These are phyloP conservation scores for Huntiella omanensis DNA, from an alignment of 2,329 filamentous ascomycete species.

Conservation along the genomic window DNA sequence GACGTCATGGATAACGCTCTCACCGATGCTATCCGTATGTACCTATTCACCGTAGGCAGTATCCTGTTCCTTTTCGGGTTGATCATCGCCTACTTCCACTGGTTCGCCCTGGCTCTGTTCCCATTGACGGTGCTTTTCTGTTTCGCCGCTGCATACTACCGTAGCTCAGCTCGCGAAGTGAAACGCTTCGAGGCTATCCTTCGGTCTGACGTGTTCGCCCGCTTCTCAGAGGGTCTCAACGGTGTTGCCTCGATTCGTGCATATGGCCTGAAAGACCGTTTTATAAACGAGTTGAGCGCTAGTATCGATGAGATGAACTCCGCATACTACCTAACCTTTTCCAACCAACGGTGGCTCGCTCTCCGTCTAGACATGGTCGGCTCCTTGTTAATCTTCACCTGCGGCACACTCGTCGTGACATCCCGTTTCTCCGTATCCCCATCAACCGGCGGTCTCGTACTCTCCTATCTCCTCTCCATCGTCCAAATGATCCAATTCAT, in stretches of 20 bases:
- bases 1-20: slow-evolving; percentile 93
- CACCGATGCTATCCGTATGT: slow-evolving; percentile 81
- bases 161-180: slow-evolving; percentile 77
- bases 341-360: slow-evolving; percentile 87
- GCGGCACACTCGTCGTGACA: slow-evolving; percentile 79
- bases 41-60: slow-evolving; percentile 66
- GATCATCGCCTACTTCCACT: slow-evolving; percentile 91
- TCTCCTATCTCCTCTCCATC: slow-evolving; percentile 84
- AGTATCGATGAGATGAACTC: slow-evolving; percentile 83
- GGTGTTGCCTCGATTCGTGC: slow-evolving; percentile 75
- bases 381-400: slow-evolving; percentile 67
- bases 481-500: slow-evolving; percentile 95
- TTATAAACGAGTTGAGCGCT: slow-evolving; percentile 47
- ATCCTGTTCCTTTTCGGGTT: slow-evolving; percentile 70
- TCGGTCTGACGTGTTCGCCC: slow-evolving; percentile 72
- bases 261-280: slow-evolving; percentile 64
- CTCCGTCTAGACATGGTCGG: slow-evolving; percentile 71
- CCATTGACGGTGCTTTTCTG: slow-evolving; percentile 59
- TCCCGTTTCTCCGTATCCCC: slow-evolving; percentile 72
- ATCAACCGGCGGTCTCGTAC: slow-evolving; percentile 68
- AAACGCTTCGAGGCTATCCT: slow-evolving; percentile 87
- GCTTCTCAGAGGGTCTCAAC: slow-evolving; percentile 74
- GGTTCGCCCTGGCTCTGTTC: slow-evolving; percentile 47
- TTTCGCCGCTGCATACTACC: slow-evolving; percentile 71
- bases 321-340: slow-evolving; percentile 87